Conservation (phyloP, 2,329 filamentous ascomycete genomes). For the Metarhizium rileyi region DNA sequence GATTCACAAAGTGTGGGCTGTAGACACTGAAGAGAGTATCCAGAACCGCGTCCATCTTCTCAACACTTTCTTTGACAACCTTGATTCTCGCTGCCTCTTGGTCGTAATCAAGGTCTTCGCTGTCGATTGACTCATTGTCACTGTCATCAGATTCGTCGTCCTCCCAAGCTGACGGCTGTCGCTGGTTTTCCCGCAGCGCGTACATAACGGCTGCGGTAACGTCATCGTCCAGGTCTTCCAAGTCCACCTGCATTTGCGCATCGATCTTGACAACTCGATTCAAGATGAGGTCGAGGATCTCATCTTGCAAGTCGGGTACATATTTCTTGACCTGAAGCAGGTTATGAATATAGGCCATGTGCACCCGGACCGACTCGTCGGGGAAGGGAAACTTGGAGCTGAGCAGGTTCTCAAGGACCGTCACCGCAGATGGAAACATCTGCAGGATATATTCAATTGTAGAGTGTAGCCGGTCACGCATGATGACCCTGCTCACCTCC, state of each 20-base stretch:
- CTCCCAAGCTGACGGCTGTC: conserved; percentile 26
- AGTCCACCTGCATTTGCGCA: conserved; percentile 85
- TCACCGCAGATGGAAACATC: conserved; percentile 70
- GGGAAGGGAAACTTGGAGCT: conserved; percentile 63
- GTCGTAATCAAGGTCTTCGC: conserved; percentile 58
- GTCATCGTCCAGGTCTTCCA: conserved; percentile 89
- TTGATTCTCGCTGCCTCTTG: conserved; percentile 56
- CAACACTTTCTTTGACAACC: conserved; percentile 68
- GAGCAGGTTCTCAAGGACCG: conserved; percentile 58
- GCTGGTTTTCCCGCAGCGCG: conserved; percentile 26
- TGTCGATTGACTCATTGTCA: conserved; percentile 61
- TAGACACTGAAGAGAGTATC: conserved; percentile 83
- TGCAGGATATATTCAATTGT: conserved; percentile 66
- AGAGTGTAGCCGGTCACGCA: conserved; percentile 66
- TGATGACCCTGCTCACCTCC: conserved; percentile 50
- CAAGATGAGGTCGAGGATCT: conserved; percentile 74
- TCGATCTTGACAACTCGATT: conserved; percentile 88
- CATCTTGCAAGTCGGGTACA: conserved; percentile 64
- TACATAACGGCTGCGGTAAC: conserved; percentile 63
- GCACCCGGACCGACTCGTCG: conserved; percentile 66
- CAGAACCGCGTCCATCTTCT: conserved; percentile 85
- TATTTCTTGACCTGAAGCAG: conserved; percentile 70
- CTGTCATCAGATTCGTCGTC: conserved; percentile 49
- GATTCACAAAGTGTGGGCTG: conserved; percentile 58
- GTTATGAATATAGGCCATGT: conserved; percentile 83